Evolutionary conservation across 108 stramenopile genomes (phyloP).

Genomic region (Cyclotella kingstonii): DNA sequence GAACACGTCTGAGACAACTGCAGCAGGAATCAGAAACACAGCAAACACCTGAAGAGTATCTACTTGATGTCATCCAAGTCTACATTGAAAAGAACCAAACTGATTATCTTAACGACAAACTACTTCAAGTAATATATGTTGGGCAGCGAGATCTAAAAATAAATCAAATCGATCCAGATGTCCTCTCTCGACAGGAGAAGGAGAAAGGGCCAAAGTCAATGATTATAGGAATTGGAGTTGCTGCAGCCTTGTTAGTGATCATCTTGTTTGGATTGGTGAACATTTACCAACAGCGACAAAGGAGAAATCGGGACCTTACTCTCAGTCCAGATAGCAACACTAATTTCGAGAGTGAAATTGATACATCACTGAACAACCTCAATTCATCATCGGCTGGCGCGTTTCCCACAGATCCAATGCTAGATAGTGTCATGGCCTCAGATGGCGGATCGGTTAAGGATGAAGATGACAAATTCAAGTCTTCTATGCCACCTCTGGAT

Average conservation of each 20-base stretch:
- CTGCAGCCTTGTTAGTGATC: conserved; percentile 1
- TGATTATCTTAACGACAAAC: conserved; percentile 7
- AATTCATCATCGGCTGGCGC: no score
- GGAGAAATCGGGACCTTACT: not conserved
- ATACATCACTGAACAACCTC: no score
- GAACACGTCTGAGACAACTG: conserved; percentile 3
- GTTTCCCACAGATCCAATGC: no score
- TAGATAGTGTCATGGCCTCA: no score
- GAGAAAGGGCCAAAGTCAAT: no score
- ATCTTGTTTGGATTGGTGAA: conserved; percentile 1
- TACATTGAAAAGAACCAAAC: conserved; percentile 20
- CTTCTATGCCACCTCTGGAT: no score
- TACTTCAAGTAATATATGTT: conserved; percentile 12
- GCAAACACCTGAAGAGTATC: not conserved
- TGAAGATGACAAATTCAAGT: no score
- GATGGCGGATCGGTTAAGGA: no score
- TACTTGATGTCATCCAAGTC: not conserved
- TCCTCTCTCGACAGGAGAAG: not conserved
- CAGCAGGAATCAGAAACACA: not conserved
- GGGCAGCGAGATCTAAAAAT: not conserved
- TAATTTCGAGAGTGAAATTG: no score
- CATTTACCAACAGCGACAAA: not conserved
- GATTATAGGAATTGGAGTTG: conserved; percentile 3
- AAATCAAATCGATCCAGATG: not conserved
- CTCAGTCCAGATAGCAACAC: no score